These are phyloP conservation scores for Adansonia digitata DNA, from an alignment of 345 rosid genomes.

Conservation along the genomic window DNA sequence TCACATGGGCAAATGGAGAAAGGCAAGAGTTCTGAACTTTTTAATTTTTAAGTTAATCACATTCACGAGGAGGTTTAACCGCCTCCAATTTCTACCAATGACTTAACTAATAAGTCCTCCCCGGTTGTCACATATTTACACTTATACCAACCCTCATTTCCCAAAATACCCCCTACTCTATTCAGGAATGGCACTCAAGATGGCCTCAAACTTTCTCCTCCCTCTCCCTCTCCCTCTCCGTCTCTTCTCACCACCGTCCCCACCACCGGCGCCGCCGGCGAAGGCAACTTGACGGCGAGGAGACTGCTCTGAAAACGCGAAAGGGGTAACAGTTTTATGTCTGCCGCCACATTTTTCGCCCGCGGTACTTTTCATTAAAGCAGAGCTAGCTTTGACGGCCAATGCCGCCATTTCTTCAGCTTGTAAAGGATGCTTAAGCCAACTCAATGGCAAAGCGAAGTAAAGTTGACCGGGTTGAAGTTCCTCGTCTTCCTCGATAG, in stretches of 20 bases:
- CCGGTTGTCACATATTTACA: constrained; percentile 23
- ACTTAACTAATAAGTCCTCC: constrained; percentile 21
- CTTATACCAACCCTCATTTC: constrained; percentile 6
- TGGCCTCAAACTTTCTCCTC: constrained; percentile 41
- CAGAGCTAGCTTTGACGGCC: constrained; percentile 97
- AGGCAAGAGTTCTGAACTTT: neutral
- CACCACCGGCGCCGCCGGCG: constrained; percentile 25
- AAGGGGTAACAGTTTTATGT: constrained; percentile 31
- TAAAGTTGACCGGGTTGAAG: constrained; percentile 85
- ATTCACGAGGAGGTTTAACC: neutral
- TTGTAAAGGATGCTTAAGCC: constrained; percentile 57
- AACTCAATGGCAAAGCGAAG: constrained; percentile 66
- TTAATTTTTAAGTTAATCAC: neutral
- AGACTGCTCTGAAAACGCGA: constrained; percentile 26
- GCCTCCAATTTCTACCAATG: neutral
- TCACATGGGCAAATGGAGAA: constrained; percentile 10
- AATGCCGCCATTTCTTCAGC: constrained; percentile 96
- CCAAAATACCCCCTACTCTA: constrained; percentile 30
- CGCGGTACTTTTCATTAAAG: constrained; percentile 45
- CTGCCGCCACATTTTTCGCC: constrained; percentile 25
- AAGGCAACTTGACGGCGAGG: constrained; percentile 10
- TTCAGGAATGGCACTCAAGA: constrained; percentile 71
- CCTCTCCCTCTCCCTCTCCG: constrained; percentile 32
- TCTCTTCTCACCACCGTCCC: constrained; percentile 4
- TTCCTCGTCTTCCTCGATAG: constrained; percentile 59